phyloP scores from a whole-genome alignment of 441 rosid species.

The Mallotus japonicus region DNA sequence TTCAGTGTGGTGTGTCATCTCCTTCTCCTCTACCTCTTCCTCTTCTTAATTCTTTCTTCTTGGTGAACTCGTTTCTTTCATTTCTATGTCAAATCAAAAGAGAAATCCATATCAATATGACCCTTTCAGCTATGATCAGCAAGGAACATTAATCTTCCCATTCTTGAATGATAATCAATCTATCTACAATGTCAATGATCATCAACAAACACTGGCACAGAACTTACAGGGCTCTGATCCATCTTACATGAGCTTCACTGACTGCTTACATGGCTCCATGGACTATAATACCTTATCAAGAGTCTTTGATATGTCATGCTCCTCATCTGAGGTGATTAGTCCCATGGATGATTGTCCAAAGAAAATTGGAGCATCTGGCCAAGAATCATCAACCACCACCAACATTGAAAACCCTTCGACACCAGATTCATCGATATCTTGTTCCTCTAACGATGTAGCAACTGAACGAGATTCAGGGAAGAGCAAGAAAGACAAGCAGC shows the following conservation, averaged over 20 bases:
- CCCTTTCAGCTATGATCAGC: conserved; percentile 40
- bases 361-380: conserved; percentile 20
- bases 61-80: no score
- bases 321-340: conserved; percentile 52
- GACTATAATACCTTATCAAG: conserved; percentile 43
- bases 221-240: conserved; percentile 32
- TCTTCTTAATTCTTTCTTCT: background rate
- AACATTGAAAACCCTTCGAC: conserved; percentile 35
- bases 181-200: conserved; percentile 11
- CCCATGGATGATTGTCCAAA: conserved; percentile 28
- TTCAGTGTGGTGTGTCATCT: background rate
- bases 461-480: conserved; percentile 36
- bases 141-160: conserved; percentile 25
- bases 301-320: conserved; percentile 55
- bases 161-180: background rate
- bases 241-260: conserved; percentile 45
- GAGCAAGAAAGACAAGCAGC: conserved; percentile 33
- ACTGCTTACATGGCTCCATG: conserved; percentile 48
- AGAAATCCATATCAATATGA: conserved; percentile 41
- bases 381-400: conserved; percentile 16
- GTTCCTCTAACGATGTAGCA: conserved; percentile 49
- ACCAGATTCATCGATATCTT: conserved; percentile 35
- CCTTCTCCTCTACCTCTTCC: background rate
- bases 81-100: conserved; percentile 45
- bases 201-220: conserved; percentile 25